Base-by-base conservation (phyloP, 805 yeast species). In the Schwanniomyces sp. region DNA sequence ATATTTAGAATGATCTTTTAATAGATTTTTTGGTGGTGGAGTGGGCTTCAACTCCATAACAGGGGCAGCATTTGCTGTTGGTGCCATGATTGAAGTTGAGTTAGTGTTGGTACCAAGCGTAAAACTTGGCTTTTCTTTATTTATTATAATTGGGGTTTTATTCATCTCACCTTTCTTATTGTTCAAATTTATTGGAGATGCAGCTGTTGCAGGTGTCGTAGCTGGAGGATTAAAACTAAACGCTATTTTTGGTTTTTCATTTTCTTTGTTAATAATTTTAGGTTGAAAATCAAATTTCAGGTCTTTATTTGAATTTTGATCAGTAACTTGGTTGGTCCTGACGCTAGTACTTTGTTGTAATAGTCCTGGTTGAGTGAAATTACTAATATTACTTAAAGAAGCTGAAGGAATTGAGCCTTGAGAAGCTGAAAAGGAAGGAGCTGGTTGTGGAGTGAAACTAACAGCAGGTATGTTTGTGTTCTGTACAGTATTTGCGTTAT, bases 1-100 rank as follows among this genome's bases (percentile, higher is more conserved):
- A 47, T 64, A 77, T 4, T 43, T 44, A 1, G 64, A 55, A 11
- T 53, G 48, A 10, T 71, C 69, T 2, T 50, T 44, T 5, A 72
- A 49, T 34, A 53, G 64, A 25, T 52, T 49, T 24, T 48, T 41
- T 3, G 52, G 44, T 7, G 48, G 40, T 9, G 34, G 32, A 4
- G 12, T 36, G 10, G 41, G 27, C 8, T 10, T 16, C 9, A 12
- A 2, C 12, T 25, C 29, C 21, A 25, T 16, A 8, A 34, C 7
- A 14, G 28, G 45, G 16, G 32, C 18, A 17, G n/a, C 3, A 4
- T 3, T 30, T 34, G 12, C 24, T 8, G 39, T 34, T 5, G 45
- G 40, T 18, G 39, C 40, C 2, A 40, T 21, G 18, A 16, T n/a
- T 29, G 45, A 17, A 11, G 45, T 12, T 4, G 12, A 10, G 6